A percentile compares a stretch with the other conserved stretches of the same genome.
These are phyloP conservation scores for Sicyos edulis DNA, from an alignment of 306 rosid genomes.

Conservation along the genomic window DNA sequence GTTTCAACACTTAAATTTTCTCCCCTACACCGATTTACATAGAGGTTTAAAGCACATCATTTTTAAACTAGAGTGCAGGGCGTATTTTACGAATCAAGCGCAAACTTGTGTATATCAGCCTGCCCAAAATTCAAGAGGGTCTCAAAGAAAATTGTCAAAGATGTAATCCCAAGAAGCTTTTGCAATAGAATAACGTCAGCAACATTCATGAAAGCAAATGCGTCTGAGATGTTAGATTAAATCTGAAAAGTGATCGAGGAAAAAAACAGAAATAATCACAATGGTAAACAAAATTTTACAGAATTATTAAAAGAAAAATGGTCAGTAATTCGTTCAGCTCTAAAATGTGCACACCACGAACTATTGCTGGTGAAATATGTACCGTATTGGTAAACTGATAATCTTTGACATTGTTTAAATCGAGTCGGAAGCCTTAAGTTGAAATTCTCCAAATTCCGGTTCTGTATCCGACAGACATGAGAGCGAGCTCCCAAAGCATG, in stretches of 20 bases:
- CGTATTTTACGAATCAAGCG: no score
- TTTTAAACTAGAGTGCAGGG: no score
- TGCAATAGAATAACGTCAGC: background rate
- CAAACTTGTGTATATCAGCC: background rate
- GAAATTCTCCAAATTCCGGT: conserved; percentile 74
- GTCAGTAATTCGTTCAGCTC: background rate
- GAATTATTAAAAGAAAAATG: background rate
- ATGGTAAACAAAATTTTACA: background rate
- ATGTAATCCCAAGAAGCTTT: background rate
- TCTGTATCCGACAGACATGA: conserved; percentile 86
- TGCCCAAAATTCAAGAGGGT: background rate
- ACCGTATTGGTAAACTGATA: background rate
- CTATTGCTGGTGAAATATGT: conserved; percentile 4
- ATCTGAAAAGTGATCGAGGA: background rate
- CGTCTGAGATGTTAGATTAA: background rate
- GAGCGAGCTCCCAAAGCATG: conserved; percentile 97
- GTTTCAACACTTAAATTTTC: no score
- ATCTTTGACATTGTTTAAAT: background rate
- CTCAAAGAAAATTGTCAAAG: background rate
- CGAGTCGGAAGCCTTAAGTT: background rate
- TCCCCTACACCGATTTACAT: no score
- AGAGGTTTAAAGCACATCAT: no score
- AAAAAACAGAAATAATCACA: background rate
- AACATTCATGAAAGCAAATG: background rate
- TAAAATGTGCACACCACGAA: conserved; percentile 9